Evolutionary conservation across 805 yeast genomes (phyloP).

Genomic region (Brettanomyces naardenensis): DNA sequence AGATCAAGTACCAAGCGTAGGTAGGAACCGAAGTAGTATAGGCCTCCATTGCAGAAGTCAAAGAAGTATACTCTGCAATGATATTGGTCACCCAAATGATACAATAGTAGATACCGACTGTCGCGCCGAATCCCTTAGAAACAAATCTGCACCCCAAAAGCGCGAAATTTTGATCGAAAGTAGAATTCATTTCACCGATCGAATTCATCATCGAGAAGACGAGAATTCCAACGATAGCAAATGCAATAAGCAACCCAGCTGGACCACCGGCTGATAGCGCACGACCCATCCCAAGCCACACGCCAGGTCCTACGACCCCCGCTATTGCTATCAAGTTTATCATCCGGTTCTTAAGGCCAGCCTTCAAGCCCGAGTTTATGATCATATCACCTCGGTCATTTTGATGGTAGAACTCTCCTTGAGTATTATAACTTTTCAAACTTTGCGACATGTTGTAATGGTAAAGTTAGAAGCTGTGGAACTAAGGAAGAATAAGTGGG

Average conservation of each 20-base stretch:
- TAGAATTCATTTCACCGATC: slow-evolving; percentile 48
- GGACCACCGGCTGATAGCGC: slow-evolving; percentile 46
- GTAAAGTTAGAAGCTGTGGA: no score
- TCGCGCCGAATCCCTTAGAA: slow-evolving; percentile 50
- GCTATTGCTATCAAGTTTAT: slow-evolving; percentile 21
- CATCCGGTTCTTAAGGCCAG: slow-evolving; percentile 16
- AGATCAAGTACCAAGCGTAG: slow-evolving; percentile 46
- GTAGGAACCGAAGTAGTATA: slow-evolving; percentile 47
- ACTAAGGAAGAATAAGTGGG: no score
- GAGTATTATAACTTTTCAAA: neutral
- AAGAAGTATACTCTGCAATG: slow-evolving; percentile 47
- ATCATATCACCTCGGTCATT: slow-evolving; percentile 10
- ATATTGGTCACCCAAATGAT: slow-evolving; percentile 50
- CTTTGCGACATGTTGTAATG: no score
- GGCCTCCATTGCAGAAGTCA: slow-evolving; percentile 39
- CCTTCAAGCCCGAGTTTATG: slow-evolving; percentile 11
- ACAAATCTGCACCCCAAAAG: slow-evolving; percentile 42
- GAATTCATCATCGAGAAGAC: slow-evolving; percentile 49
- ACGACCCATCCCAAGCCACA: slow-evolving; percentile 40
- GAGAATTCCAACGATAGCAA: slow-evolving; percentile 42
- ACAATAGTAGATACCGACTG: slow-evolving; percentile 45
- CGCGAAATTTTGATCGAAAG: slow-evolving; percentile 47
- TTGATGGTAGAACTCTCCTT: no score
- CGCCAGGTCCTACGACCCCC: slow-evolving; percentile 57
- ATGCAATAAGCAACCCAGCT: slow-evolving; percentile 41